Percentiles rank a stretch among this genome's conserved stretches.
phyloP scores from a whole-genome alignment of 2,329 filamentous ascomycete species.

The Harringtonia lauricola region DNA sequence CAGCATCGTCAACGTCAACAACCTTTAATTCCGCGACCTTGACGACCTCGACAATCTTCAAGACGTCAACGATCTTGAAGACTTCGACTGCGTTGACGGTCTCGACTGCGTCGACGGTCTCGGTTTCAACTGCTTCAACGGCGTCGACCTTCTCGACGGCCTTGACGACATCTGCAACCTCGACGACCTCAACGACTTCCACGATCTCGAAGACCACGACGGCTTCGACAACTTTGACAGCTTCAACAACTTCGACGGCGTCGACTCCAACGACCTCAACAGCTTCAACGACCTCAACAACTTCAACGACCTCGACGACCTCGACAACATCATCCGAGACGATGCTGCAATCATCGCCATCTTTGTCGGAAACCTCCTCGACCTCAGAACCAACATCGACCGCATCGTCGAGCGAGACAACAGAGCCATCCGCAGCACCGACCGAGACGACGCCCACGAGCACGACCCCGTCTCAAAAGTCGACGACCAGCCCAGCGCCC shows the following conservation, averaged over 20 bases:
- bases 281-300: neutral
- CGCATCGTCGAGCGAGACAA: too few species aligned
- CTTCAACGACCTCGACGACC: neutral
- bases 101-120: too few species aligned
- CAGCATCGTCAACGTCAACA: too few species aligned
- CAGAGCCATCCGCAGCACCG: neutral
- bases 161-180: neutral
- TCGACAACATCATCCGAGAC: neutral
- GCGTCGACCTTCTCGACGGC: too few species aligned
- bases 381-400: too few species aligned
- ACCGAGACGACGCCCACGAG: neutral
- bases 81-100: neutral
- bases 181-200: too few species aligned
- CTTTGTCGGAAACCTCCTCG: neutral
- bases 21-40: too few species aligned
- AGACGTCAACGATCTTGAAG: too few species aligned
- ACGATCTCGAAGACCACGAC: neutral
- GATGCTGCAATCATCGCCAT: neutral
- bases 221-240: neutral
- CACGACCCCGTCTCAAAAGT: neutral
- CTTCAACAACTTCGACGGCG: neutral
- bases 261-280: neutral
- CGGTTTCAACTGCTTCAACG: neutral
- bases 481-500: conserved; percentile 1
- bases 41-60: too few species aligned